These are phyloP conservation scores for Claviceps purpurea DNA, from an alignment of 2,329 filamentous ascomycete genomes.

Conservation along the genomic window DNA sequence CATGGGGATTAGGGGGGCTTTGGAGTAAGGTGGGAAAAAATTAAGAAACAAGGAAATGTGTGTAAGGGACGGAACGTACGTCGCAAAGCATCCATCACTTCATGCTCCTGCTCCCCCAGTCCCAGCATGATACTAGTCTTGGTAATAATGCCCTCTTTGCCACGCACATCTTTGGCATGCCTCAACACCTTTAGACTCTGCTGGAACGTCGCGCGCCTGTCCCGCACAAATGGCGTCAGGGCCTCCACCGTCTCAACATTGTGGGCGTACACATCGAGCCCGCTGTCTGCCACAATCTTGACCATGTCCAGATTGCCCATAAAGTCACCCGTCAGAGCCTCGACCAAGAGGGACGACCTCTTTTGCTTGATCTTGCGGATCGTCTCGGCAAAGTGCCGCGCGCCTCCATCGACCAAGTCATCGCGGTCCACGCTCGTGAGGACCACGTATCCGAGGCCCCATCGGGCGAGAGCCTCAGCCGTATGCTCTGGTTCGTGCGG, in stretches of 20 bases:
- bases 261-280: conserved; percentile 91
- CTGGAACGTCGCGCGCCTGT: conserved; percentile 77
- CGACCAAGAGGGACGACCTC: conserved; percentile 62
- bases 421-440: conserved; percentile 89
- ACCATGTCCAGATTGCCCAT: conserved; percentile 79
- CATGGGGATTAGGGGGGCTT: background rate
- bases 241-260: conserved; percentile 93
- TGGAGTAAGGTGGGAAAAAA: too few species aligned
- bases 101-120: conserved; percentile 78
- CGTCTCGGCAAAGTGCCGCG: conserved; percentile 82
- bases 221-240: conserved; percentile 78
- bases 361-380: conserved; percentile 87
- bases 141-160: conserved; percentile 66
- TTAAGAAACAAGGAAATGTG: conserved; percentile 9
- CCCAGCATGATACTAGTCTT: conserved; percentile 98
- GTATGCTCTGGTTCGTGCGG: conserved; percentile 95
- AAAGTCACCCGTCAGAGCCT: conserved; percentile 81
- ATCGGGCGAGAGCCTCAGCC: conserved; percentile 79
- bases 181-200: conserved; percentile 71
- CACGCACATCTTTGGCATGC: conserved; percentile 64
- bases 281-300: conserved; percentile 66
- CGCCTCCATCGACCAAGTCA: conserved; percentile 79
- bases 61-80: conserved; percentile 25
- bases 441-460: conserved; percentile 94
- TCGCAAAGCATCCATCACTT: conserved; percentile 65